These are phyloP conservation scores for Aethionema arabicum DNA, from an alignment of 345 rosid genomes.

Conservation along the genomic window DNA sequence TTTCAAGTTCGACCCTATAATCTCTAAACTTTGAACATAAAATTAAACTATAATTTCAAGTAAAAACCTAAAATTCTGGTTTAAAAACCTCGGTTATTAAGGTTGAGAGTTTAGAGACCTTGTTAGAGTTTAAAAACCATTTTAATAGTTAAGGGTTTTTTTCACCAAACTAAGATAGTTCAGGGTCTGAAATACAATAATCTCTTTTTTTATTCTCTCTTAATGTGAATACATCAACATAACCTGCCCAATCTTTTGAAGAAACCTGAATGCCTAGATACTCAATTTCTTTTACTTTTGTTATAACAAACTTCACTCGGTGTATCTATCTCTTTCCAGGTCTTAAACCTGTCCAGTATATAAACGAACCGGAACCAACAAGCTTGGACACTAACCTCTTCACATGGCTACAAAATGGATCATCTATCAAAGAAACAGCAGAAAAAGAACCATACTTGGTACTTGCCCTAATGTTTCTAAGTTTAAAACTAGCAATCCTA, in stretches of 20 bases:
- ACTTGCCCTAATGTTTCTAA: conserved; percentile 52
- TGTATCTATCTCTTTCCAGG: conserved; percentile 49
- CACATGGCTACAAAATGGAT: conserved; percentile 38
- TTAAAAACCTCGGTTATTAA: too few species aligned
- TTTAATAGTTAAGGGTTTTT: too few species aligned
- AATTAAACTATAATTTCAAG: too few species aligned
- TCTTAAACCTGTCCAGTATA: conserved; percentile 46
- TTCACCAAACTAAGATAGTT: too few species aligned
- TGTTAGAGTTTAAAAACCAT: too few species aligned
- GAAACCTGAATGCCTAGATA: conserved; percentile 6
- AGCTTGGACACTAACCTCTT: conserved; percentile 32
- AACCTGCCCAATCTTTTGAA: not conserved
- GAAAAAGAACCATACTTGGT: conserved; percentile 62
- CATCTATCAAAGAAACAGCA: conserved; percentile 45
- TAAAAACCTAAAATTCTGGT: too few species aligned
- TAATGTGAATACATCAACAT: not conserved
- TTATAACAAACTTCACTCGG: conserved; percentile 8
- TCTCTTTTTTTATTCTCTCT: not conserved
- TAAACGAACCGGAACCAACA: conserved; percentile 44
- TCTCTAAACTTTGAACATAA: too few species aligned
- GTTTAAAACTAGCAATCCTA: conserved; percentile 49
- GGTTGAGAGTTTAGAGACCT: too few species aligned
- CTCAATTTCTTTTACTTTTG: not conserved
- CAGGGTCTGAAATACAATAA: too few species aligned
- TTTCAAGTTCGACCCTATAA: too few species aligned